Conservation (phyloP, 805 yeast species). For the Saccharomycopsis lassenensis region DNA sequence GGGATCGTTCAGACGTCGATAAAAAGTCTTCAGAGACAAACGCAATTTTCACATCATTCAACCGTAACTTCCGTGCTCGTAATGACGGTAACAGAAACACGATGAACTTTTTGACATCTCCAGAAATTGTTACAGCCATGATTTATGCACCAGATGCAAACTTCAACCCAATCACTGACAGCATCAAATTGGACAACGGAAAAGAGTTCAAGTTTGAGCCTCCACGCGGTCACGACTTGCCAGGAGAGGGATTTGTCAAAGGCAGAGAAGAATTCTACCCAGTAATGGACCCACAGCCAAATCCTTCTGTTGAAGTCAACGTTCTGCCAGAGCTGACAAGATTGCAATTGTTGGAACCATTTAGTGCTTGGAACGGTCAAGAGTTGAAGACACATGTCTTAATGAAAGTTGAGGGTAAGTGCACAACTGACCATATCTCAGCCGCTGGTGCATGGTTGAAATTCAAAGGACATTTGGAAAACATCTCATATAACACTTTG, state of each 20-base stretch:
- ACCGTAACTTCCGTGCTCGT: slow-evolving; percentile 96
- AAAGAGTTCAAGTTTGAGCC: slow-evolving; percentile 66
- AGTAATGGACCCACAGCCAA: slow-evolving; percentile 52
- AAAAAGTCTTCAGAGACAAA: slow-evolving; percentile 67
- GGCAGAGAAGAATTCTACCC: slow-evolving; percentile 76
- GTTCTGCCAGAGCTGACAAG: slow-evolving; percentile 90
- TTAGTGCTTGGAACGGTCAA: slow-evolving; percentile 74
- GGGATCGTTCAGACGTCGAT: slow-evolving; percentile 91
- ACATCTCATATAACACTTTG: slow-evolving; percentile 87
- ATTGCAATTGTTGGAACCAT: slow-evolving; percentile 83
- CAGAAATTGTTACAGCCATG: slow-evolving; percentile 95
- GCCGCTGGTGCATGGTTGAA: slow-evolving; percentile 99
- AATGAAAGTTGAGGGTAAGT: slow-evolving; percentile 91
- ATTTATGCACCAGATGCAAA: slow-evolving; percentile 88
- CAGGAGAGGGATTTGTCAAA: slow-evolving; percentile 60
- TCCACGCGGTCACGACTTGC: slow-evolving; percentile 71
- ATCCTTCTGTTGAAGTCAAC: slow-evolving; percentile 45
- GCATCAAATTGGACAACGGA: slow-evolving; percentile 63
- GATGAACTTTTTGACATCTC: slow-evolving; percentile 96
- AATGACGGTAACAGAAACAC: slow-evolving; percentile 98
- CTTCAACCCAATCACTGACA: slow-evolving; percentile 85
- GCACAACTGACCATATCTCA: slow-evolving; percentile 97
- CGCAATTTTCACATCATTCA: slow-evolving; percentile 93
- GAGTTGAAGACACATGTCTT: slow-evolving; percentile 70
- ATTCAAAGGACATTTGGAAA: slow-evolving; percentile 95